Evolutionary conservation across 2,329 filamentous ascomycete species (phyloP).

Genomic region (Penicillium sp.): DNA sequence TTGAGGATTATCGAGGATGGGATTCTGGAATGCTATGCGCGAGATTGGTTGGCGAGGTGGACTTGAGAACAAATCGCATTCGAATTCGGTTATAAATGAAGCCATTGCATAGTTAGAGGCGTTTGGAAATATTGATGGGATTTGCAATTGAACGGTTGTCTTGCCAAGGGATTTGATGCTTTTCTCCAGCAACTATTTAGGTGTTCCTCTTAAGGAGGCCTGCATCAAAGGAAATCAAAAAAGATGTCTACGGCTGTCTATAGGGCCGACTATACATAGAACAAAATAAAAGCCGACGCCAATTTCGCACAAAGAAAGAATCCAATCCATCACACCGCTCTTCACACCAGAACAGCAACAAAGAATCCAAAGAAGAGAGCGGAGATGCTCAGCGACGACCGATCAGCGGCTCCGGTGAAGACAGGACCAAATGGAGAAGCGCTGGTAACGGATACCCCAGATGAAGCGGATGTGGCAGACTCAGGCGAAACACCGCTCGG

Average conservation of each 20-base stretch:
- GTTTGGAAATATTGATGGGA: neutral
- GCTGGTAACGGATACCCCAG: neutral
- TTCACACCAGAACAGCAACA: neutral
- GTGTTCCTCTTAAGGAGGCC: neutral
- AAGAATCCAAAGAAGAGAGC: neutral
- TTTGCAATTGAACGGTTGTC: too few relatives aligned
- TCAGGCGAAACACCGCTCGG: neutral
- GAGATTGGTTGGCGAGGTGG: slow-evolving; percentile 32
- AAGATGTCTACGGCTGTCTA: neutral
- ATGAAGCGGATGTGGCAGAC: neutral
- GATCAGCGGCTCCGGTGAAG: slow-evolving; percentile 6
- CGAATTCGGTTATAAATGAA: neutral
- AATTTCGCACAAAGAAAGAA: neutral
- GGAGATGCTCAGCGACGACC: neutral
- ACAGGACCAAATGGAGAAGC: neutral
- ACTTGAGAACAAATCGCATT: neutral
- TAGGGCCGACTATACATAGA: slow-evolving; percentile 6
- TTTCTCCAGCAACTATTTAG: slow-evolving; percentile 4
- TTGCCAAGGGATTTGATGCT: neutral
- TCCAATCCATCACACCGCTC: too few relatives aligned
- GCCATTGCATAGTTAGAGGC: neutral
- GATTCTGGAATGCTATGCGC: slow-evolving; percentile 29
- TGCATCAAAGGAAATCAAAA: neutral
- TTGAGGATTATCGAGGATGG: slow-evolving; percentile 33
- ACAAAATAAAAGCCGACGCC: neutral